Conservation (phyloP, 2,329 filamentous ascomycete genomes). For the Ceratocystis papillata region DNA sequence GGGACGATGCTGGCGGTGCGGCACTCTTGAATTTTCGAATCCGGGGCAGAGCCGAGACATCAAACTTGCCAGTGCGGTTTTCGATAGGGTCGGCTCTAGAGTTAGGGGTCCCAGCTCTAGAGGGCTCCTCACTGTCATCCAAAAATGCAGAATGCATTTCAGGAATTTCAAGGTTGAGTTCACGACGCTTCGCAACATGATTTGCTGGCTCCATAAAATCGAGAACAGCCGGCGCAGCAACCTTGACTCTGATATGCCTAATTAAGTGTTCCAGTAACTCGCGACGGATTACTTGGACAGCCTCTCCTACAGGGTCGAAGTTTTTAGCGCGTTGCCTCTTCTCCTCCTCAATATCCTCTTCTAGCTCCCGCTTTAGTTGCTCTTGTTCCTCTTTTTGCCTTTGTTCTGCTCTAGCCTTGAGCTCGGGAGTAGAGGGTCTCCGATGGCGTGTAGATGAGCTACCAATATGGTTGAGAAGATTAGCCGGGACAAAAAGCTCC, state of each 20-base stretch:
- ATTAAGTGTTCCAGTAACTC: slow-evolving; percentile 82
- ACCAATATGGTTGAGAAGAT: slow-evolving; percentile 25
- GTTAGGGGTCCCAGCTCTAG: slow-evolving; percentile 54
- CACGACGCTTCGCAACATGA: slow-evolving; percentile 67
- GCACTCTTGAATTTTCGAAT: slow-evolving; percentile 57
- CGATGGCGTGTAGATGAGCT: slow-evolving; percentile 20
- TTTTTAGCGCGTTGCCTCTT: slow-evolving; percentile 78
- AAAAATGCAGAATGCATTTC: slow-evolving; percentile 25
- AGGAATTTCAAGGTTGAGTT: slow-evolving; percentile 58
- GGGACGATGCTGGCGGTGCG: slow-evolving; percentile 36
- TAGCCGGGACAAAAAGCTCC: slow-evolving; percentile 49
- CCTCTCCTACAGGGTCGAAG: slow-evolving; percentile 80
- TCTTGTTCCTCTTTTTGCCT: slow-evolving; percentile 56
- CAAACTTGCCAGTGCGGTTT: slow-evolving; percentile 46
- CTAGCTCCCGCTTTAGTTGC: slow-evolving; percentile 58
- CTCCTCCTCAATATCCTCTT: slow-evolving; percentile 77
- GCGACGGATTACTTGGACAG: slow-evolving; percentile 63
- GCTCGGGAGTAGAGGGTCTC: slow-evolving; percentile 21
- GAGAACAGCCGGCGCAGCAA: slow-evolving; percentile 70
- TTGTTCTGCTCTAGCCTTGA: slow-evolving; percentile 31
- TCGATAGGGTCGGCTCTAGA: slow-evolving; percentile 52
- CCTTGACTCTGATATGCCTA: slow-evolving; percentile 75
- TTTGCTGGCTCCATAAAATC: slow-evolving; percentile 73
- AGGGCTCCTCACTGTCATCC: slow-evolving; percentile 43
- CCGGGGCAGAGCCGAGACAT: slow-evolving; percentile 53